Percentiles rank a stretch among this genome's conserved stretches.
Conservation (phyloP, 805 yeast species). For the Candida nanaspora region DNA sequence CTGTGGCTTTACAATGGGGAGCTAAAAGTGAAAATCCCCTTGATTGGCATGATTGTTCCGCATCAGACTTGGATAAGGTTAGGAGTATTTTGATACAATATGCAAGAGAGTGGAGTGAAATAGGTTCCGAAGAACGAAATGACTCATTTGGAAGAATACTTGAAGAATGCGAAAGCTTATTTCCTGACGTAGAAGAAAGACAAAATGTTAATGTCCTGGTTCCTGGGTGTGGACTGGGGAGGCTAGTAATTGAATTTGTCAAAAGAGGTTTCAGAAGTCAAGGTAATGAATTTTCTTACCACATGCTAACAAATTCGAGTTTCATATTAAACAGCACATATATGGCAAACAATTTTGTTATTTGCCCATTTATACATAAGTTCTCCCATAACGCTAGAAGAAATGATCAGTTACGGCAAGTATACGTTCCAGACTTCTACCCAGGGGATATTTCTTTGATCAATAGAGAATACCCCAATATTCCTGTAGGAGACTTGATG, state of each 20-base stretch:
- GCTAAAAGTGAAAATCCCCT: constrained; percentile 26
- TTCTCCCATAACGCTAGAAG: constrained; percentile 39
- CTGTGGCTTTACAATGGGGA: constrained; percentile 46
- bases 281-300: constrained; percentile 62
- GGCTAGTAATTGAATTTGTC: constrained; percentile 51
- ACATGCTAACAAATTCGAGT: constrained; percentile 52
- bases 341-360: constrained; percentile 29
- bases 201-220: constrained; percentile 38
- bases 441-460: constrained; percentile 32
- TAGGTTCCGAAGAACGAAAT: constrained; percentile 41
- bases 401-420: constrained; percentile 40
- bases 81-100: constrained; percentile 47
- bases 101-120: constrained; percentile 55
- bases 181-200: constrained; percentile 30
- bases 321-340: constrained; percentile 43
- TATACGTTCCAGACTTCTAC: constrained; percentile 45
- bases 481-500: constrained; percentile 46
- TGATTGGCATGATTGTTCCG: constrained; percentile 35
- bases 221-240: constrained; percentile 62
- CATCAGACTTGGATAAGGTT: constrained; percentile 49
- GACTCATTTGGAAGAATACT: constrained; percentile 32
- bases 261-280: constrained; percentile 51
- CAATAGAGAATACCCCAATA: constrained; percentile 26
- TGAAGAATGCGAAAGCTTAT: constrained; percentile 25
- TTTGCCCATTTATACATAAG: constrained; percentile 52